Evolutionary conservation across 2,329 filamentous ascomycete species (phyloP).

Genomic region (Fonsecaea erecta): DNA sequence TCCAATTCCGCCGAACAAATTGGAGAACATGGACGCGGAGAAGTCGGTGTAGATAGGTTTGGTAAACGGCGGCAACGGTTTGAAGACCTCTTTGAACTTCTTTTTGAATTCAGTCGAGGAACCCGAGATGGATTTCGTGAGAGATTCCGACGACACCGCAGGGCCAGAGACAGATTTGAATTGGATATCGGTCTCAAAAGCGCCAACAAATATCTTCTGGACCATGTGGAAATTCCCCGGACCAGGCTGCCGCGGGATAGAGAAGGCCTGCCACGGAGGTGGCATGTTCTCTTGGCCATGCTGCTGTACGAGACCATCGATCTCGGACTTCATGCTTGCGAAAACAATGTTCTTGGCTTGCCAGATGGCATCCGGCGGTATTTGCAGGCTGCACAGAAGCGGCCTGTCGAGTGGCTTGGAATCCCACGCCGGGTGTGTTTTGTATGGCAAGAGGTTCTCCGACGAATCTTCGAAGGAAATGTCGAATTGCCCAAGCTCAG

Average conservation of each 20-base stretch:
- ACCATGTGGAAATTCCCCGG: conserved; percentile 82
- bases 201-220: conserved; percentile 87
- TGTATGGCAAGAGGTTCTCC: conserved; percentile 64
- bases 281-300: conserved; percentile 71
- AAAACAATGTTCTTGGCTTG: conserved; percentile 75
- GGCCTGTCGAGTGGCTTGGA: conserved; percentile 76
- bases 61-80: conserved; percentile 75
- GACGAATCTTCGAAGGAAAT: conserved; percentile 75
- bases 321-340: conserved; percentile 64
- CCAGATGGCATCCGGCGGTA: conserved; percentile 75
- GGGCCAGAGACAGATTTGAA: conserved; percentile 78
- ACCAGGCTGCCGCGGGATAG: conserved; percentile 70
- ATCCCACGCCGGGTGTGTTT: conserved; percentile 66
- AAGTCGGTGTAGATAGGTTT: conserved; percentile 75
- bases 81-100: conserved; percentile 73
- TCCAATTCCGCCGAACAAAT: conserved; percentile 89
- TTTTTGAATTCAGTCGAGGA: conserved; percentile 72
- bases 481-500: conserved; percentile 77
- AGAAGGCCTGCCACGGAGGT: conserved; percentile 84
- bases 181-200: conserved; percentile 90
- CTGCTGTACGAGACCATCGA: conserved; percentile 63
- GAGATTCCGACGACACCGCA: conserved; percentile 62
- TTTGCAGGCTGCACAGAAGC: conserved; percentile 71
- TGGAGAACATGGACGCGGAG: conserved; percentile 89
- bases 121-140: conserved; percentile 71